Percentiles rank a stretch among this genome's conserved stretches.
phyloP scores from a whole-genome alignment of 1,284 basidiomycete species.

The Ganoderma meredithae region DNA sequence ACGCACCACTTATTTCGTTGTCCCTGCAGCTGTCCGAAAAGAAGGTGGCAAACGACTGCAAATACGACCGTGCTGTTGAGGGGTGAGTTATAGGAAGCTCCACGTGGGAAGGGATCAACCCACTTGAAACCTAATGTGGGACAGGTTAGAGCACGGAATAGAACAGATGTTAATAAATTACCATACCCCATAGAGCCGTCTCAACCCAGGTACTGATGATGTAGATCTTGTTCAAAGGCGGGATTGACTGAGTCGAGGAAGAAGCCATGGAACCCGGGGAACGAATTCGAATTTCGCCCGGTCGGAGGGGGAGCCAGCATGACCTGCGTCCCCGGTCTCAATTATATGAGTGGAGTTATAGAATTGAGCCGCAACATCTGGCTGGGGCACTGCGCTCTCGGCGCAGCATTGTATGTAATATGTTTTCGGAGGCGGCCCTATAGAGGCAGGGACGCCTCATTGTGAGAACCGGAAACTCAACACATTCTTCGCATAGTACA shows the following conservation, averaged over 20 bases:
- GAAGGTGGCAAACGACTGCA: slow-evolving; percentile 6
- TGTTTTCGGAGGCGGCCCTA: neutral
- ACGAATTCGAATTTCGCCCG: neutral
- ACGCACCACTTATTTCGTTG: neutral
- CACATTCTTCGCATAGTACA: slow-evolving; percentile 6
- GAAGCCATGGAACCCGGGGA: slow-evolving; percentile 9
- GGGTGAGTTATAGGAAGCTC: neutral
- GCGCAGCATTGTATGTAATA: neutral
- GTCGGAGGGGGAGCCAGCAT: neutral
- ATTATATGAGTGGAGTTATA: neutral
- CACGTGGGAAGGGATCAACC: neutral
- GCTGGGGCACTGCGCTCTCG: neutral
- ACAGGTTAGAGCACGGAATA: neutral
- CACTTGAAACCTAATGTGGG: slow-evolving; percentile 1
- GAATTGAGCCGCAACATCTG: neutral
- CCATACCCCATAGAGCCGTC: slow-evolving; percentile 19
- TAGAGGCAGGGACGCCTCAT: neutral
- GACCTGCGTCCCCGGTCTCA: neutral
- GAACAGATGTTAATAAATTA: neutral
- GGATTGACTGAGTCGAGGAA: slow-evolving; percentile 1
- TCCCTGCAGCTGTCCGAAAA: neutral
- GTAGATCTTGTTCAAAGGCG: slow-evolving; percentile 15
- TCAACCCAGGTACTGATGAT: slow-evolving; percentile 18
- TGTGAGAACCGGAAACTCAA: neutral
- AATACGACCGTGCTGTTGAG: slow-evolving; percentile 6